Base-by-base conservation (phyloP, 2,329 filamentous ascomycete species). In the Colletotrichum sp. region DNA sequence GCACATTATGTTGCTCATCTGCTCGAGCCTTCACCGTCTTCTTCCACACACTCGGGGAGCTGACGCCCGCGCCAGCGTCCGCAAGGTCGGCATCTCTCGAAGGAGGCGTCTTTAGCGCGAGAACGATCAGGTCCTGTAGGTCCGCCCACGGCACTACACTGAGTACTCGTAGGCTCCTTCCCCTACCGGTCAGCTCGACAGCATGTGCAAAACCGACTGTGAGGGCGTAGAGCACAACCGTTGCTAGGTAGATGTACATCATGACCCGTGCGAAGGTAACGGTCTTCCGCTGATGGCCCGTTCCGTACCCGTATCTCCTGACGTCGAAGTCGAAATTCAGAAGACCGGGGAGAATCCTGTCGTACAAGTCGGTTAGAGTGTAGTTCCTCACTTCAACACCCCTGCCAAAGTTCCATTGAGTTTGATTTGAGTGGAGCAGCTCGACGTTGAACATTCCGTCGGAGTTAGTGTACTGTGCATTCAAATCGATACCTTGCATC, bases 81-180 rank as follows among this genome's bases (percentile, higher is more conserved):
- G 39, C 18, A 30, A 75, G 21, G 7, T 64, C 63, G 1, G 6
- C 18, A 10, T 68, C 70, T 6, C 13, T 15, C 2, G 70, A 26
- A 5, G 55, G 52, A 5, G 69, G 36, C 15, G 73, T 67, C 7
- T 36, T 55, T 1, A 75, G 32, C 7, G 55, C 70, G 3, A 73
- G 65, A 15, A 75, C 21, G 10, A 75, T 21, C 13, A 75, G 32
- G 10, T 73, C 73, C 7, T 75, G 73, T 10, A 75, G 21, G n/a
- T 75, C 73, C 6, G 55, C 18, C 73, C 73, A 73, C 3, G 73
- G 55, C 10, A 64, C 26, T 12, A 73, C 39, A 8, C 73, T 73
- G 30, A 43, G 24, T 3, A 72, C n/a, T 3, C 48, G 68, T n/a
- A 10, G 10, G 16, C 13, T 36, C 26, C 21, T 28, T 15, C 15